Evolutionary conservation across 139 green algal species (phyloP).

Genomic region (Chlamydomonas sp.): DNA sequence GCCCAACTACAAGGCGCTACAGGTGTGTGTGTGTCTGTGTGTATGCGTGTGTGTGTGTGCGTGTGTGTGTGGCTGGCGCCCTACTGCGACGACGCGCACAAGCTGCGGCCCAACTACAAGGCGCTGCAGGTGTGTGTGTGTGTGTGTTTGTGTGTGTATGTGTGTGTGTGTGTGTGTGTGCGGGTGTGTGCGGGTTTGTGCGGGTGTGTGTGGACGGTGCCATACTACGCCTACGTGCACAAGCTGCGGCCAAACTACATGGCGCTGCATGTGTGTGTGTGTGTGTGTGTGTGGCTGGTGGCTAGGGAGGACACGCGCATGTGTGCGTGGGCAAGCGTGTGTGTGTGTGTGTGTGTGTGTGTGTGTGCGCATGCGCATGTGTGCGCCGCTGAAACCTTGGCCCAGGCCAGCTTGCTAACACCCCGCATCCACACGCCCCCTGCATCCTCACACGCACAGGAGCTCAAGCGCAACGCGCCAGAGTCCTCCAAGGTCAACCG

Average conservation of each 20-base stretch:
- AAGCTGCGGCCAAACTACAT: slow-evolving; percentile 54
- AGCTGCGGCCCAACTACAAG: slow-evolving; percentile 54
- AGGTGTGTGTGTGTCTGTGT: too few relatives aligned
- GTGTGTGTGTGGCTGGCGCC: slow-evolving; percentile 57
- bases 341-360: not conserved
- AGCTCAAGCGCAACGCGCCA: not conserved
- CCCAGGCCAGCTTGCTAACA: not conserved
- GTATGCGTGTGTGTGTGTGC: too few relatives aligned
- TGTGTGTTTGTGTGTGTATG: too few relatives aligned
- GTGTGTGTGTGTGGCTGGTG: too few relatives aligned
- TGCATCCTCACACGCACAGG: not conserved
- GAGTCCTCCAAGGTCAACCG: not conserved
- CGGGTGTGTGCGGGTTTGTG: not conserved
- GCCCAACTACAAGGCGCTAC: slow-evolving; percentile 57
- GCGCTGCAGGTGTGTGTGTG: slow-evolving; percentile 36
- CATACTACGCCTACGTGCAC: slow-evolving; percentile 63
- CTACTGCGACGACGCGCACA: slow-evolving; percentile 59
- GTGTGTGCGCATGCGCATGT: not conserved
- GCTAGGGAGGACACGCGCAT: too few relatives aligned
- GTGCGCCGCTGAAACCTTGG: too few relatives aligned
- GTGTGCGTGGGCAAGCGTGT: too few relatives aligned
- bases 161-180: not conserved
- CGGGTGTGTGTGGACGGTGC: slow-evolving; percentile 51
- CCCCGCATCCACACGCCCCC: not conserved
- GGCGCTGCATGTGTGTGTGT: slow-evolving; percentile 34